Base-by-base conservation (phyloP, 1,284 basidiomycete species). In the Apiotrichum domesticum region DNA sequence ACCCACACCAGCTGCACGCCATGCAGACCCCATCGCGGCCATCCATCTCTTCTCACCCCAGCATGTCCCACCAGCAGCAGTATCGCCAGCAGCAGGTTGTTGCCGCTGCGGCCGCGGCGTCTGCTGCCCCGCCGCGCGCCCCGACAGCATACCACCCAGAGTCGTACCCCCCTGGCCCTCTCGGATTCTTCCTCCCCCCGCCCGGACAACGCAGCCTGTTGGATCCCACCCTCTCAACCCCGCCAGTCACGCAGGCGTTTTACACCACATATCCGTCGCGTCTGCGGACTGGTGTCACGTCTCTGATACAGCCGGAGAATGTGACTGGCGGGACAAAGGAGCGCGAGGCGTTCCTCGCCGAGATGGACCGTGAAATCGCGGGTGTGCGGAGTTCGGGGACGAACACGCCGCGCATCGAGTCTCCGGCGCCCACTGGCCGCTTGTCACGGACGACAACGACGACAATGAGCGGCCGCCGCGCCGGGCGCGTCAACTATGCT, bases 231-330 rank as follows among this genome's bases (percentile, higher is more conserved):
- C 46, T 70, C 21, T 52, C 58, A 15, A 58, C 63, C 2, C 66
- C 73, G 11, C 68, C 72, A 0, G 55, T 64, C 1, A 62, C 58
- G 0, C 95, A 98, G 73, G 92, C 88, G 0, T 76, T 85, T 21
- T 83, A 85, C 62, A 87, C 90, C 1, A 89, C 90, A 1, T 98
- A 96, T 74, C 81, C 92, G 0, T 89, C 93, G 5, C 84, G 94
- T n/a, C 79, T 98, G 55, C 85, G 89, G n/a, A 94, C 93, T 0
- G 95, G 95, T 33, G 83, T 87, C 6, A 89, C 90, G 1, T 84
- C 90, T 3, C 83, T 98, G 60, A 83, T 98, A 75, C 95, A 98
- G 71, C 93, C 94, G n/a, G 84, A 92, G 63, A 70, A 70, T 32
- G 65, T 74, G 52, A 68, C 71, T 32, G 72, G 75, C 42, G 72